Evolutionary conservation across 2,329 filamentous ascomycete genomes (phyloP), one percentile per base, ranked within the genome.

Genomic region (Pseudonectria buxi): DNA sequence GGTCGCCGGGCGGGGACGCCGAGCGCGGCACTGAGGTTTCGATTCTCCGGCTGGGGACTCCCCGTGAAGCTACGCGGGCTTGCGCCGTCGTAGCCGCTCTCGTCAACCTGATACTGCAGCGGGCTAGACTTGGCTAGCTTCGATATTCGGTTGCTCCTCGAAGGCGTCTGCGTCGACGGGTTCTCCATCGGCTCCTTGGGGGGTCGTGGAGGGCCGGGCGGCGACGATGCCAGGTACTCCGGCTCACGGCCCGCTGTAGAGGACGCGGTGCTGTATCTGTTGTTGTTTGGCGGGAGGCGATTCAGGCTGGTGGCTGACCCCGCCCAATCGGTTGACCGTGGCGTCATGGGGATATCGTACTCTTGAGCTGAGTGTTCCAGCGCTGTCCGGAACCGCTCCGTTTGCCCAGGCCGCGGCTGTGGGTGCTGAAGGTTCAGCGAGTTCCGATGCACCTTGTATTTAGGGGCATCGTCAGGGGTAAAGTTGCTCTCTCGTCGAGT

Each of bases 371-470:
- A 81, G 7, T 72, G 76, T 62, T 90, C 85, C 14, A 89, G 69
- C 2, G 81, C 76, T 16, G 76, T 83, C 49, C 84, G 79, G 59
- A 86, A 86, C 16, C 81, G 78, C 55, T 83, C 77, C 1, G 81
- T 86, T 37, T 84, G 79, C 1, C 84, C 84, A 13, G 76, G 78
- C 18, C 83, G 71, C 7, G 85, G 85, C 56, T 89, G 84, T 6
- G 85, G 85, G 58, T 90, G 85, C 54, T 87, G 78, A 26, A 90
- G 65, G 51, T 87, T 86, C 37, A 89, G 59, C 16, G 83, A 88
- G 62, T 89, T 86, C 48, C 85, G 80, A 57, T 89, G 83, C 37
- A 83, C 83, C 58, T 83, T 81, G 59, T 89, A 89, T 59, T 89
- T 89, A 30, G 84, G 83, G 47, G 88, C 82, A 51, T 89, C 83